Percentiles rank a stretch among this genome's conserved stretches.
phyloP scores from a whole-genome alignment of 768 basidiomycete species.

The Boletus sensibilis region DNA sequence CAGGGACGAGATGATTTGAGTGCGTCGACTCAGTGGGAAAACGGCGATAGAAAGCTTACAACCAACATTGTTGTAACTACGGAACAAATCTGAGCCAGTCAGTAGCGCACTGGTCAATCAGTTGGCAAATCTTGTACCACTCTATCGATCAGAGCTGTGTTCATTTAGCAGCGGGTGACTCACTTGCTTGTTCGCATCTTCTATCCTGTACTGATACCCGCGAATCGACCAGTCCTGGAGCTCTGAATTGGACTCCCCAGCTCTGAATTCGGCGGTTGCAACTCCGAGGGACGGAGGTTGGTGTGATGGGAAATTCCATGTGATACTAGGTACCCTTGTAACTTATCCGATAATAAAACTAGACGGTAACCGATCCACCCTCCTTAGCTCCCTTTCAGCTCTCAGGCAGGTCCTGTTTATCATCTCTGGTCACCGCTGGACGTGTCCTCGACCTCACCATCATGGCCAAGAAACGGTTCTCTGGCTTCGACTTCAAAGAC shows the following conservation, averaged over 20 bases:
- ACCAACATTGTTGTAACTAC: background rate
- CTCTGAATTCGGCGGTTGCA: background rate
- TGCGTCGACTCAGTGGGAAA: background rate
- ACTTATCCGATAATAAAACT: constrained; percentile 3
- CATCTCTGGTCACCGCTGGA: constrained; percentile 14
- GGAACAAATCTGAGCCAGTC: too few species aligned
- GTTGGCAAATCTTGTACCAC: too few species aligned
- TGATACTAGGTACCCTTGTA: too few species aligned
- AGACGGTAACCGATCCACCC: background rate
- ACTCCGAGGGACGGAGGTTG: background rate
- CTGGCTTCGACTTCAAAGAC: constrained; percentile 71
- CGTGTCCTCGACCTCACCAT: constrained; percentile 25
- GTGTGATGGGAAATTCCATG: constrained; percentile 11
- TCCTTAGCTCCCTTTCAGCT: background rate
- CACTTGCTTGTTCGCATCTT: background rate
- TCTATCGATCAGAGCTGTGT: too few species aligned
- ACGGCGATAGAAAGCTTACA: too few species aligned
- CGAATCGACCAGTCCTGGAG: background rate
- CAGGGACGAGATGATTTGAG: too few species aligned
- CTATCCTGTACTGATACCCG: background rate
- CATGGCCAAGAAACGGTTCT: constrained; percentile 48
- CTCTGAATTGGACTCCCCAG: too few species aligned
- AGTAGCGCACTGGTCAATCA: too few species aligned
- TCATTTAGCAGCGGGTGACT: background rate
- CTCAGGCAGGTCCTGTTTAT: constrained; percentile 31